Base-by-base conservation (phyloP, 148 eudicot genomes). In the Dianthus caryophyllus region DNA sequence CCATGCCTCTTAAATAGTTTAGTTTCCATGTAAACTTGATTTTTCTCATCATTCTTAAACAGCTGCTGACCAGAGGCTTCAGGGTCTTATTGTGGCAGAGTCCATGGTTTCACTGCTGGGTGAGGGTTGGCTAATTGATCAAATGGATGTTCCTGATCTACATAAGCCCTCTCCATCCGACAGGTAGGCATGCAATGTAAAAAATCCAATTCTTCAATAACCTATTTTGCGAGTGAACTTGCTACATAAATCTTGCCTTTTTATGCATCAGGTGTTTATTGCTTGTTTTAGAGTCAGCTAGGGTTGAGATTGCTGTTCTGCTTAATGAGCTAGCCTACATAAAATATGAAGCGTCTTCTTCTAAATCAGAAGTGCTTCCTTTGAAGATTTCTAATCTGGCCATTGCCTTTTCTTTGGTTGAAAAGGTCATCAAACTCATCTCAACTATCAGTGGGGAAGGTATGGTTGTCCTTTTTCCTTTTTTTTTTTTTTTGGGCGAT, bases 261-360 rank as follows among this genome's bases (percentile, higher is more conserved):
- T 71, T 55, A 64, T 70, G 64, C 56, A 43, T 61, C 84, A 91
- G 97, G 83, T 87, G 98, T 73, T 77, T 86, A 61, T 73, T 89
- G 79, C 91, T 93, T 46, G 85, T 93, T 73, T 76, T 93, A 64
- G 98, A 93, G 87, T 78, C 95, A 41, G 83, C 98, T 14, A 89
- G 96, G 77, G 87, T 93, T 44, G 98, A 93, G 78, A 78, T 89
- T 73, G 87, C 96, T 49, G 95, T 93, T 71, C 73, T 93, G 67
- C 87, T 93, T 64, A 85, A 93, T 73, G 98, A 93, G 49, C 73
- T 93, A 22, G 95, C 95, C 15, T 87, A 89, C 78, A 62, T 87
- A 57, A 93, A 83, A 71, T 85, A 81, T 75, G 98, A 85, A 81
- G 87, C 88, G 62, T 59, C 82, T 55, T 73, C 92, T 14, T 81